Evolutionary conservation across 164 flowering plant species (phyloP), one percentile per base, ranked within the genome.

Genomic region (Piper longum): DNA sequence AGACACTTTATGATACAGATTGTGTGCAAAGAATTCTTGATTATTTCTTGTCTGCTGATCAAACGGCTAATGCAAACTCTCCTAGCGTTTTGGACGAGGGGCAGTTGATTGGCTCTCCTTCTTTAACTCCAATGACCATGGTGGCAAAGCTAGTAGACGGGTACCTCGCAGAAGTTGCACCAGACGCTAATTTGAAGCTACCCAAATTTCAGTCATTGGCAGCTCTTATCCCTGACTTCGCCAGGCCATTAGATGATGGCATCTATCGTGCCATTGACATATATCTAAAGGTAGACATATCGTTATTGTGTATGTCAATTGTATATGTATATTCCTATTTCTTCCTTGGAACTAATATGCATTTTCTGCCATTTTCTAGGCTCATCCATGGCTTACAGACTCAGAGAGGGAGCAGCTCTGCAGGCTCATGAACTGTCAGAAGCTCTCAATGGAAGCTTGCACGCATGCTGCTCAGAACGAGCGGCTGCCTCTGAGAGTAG

Each of bases 371-470:
- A 26, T 48, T 52, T 56, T 72, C 67, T 76, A 85, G 88, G 82
- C 88, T 9, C 91, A 83, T 73, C 83, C 85, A 7, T 78, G 86
- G 86, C 81, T 85, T 16, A 81, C 78, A 43, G 85, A 85, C 54
- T 72, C 80, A 0, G 88, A 83, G 76, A 78, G 81, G 65, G 88
- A 85, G 64, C 88, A 82, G 61, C 60, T 86, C 16, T 83, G 91
- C 79, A 74, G 86, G 70, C 81, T 86, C 45, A 76, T 86, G 87
- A 77, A 83, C 79, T 86, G 84, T 69, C 91, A 86, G 78, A 83
- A 86, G 72, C 81, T 86, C 16, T 83, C 91, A 26, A 58, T 86
- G 56, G 91, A 86, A 61, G 91, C 85, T 40, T 78, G 85, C 80
- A 83, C 85, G 3, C 91, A 85, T 54, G 91, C 36, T 26, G 36